Conservation (phyloP, 768 basidiomycete genomes). For the Phanerochaete sordida region DNA sequence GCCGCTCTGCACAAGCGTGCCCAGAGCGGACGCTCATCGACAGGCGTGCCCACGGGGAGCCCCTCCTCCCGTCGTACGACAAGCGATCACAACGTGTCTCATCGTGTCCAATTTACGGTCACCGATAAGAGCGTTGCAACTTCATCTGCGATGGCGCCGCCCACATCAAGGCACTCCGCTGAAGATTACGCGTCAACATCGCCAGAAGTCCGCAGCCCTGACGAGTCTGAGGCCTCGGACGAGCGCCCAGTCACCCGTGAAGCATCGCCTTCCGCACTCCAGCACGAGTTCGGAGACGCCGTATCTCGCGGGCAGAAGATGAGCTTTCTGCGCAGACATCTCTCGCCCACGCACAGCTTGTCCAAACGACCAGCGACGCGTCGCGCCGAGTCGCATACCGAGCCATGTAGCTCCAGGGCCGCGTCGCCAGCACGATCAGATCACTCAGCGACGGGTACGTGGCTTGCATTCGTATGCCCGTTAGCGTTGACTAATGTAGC, state of each 20-base stretch:
- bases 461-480: background rate
- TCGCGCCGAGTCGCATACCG: background rate
- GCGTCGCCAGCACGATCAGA: slow-evolving; percentile 2
- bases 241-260: background rate
- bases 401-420: background rate
- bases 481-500: background rate
- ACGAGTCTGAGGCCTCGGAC: background rate
- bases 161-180: background rate
- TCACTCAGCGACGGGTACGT: background rate
- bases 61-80: background rate
- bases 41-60: background rate
- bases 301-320: background rate
- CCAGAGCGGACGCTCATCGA: background rate
- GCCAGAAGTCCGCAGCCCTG: background rate
- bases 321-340: background rate
- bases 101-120: background rate
- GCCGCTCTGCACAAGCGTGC: background rate
- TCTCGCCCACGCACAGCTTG: background rate
- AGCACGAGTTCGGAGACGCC: background rate
- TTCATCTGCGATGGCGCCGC: background rate
- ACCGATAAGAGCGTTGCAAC: background rate
- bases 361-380: background rate
- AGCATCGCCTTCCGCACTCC: background rate
- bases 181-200: background rate
- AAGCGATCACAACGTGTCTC: background rate